phyloP scores from a whole-genome alignment of 306 rosid species.

The Trichosanthes truncata region DNA sequence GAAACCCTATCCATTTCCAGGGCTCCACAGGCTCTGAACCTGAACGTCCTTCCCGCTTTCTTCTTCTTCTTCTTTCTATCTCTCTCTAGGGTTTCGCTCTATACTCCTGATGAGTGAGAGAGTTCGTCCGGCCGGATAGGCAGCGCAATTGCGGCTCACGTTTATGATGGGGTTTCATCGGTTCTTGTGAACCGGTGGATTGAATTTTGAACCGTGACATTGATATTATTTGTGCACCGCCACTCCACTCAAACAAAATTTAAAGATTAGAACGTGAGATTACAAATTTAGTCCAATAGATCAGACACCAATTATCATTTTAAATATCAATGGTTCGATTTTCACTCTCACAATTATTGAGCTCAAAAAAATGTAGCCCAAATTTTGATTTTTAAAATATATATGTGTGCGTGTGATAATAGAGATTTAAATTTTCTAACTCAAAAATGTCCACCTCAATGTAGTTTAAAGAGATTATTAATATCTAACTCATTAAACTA shows the following conservation, averaged over 20 bases:
- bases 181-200: background rate
- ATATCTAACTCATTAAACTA: too few species aligned
- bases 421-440: too few species aligned
- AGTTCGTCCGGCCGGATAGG: background rate
- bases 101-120: background rate
- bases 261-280: too few species aligned
- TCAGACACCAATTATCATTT: too few species aligned
- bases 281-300: too few species aligned
- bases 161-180: background rate
- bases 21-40: constrained; percentile 15
- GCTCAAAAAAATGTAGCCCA: too few species aligned
- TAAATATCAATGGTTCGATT: too few species aligned
- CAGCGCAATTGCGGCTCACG: background rate
- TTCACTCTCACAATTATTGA: too few species aligned
- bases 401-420: too few species aligned
- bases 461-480: too few species aligned
- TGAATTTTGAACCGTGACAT: background rate
- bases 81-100: constrained; percentile 13
- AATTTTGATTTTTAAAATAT: too few species aligned
- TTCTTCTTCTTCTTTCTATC: background rate
- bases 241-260: background rate
- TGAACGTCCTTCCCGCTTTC: background rate
- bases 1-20: constrained; percentile 45
- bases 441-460: too few species aligned
- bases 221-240: background rate